Percentiles rank a stretch among this genome's conserved stretches.
These are phyloP conservation scores for Cymodocea nodosa DNA, from an alignment of 116 monocot genomes.

Conservation along the genomic window DNA sequence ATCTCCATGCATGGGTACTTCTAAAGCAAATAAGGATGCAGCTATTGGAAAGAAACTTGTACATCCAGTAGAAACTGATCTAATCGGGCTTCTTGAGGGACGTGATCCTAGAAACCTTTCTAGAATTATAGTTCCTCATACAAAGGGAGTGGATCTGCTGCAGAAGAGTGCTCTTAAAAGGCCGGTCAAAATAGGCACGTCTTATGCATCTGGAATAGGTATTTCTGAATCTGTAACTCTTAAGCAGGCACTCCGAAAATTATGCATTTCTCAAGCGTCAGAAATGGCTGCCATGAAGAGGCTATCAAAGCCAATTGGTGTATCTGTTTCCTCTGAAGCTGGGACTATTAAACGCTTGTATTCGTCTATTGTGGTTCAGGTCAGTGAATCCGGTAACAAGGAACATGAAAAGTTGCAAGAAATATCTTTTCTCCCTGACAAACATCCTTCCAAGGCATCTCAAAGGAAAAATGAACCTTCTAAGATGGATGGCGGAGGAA, in stretches of 20 bases:
- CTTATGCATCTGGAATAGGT: constrained; percentile 36
- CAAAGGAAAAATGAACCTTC: constrained; percentile 12
- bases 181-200: constrained; percentile 16
- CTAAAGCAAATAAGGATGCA: constrained; percentile 1
- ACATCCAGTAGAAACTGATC: constrained; percentile 24
- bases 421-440: constrained; percentile 44
- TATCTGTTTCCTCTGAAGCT: constrained; percentile 42
- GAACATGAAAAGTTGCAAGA: constrained; percentile 28
- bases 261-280: constrained; percentile 87
- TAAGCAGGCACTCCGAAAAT: constrained; percentile 72
- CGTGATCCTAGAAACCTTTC: constrained; percentile 30
- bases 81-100: constrained; percentile 27
- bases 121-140: constrained; percentile 11
- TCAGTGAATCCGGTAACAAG: constrained; percentile 19
- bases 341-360: constrained; percentile 52
- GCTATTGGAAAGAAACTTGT: constrained; percentile 2
- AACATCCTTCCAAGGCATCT: constrained; percentile 11
- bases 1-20: not conserved
- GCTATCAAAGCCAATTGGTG: constrained; percentile 34
- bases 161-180: constrained; percentile 34
- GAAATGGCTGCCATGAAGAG: constrained; percentile 85
- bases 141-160: constrained; percentile 10
- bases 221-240: constrained; percentile 59
- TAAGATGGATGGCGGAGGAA: constrained; percentile 5
- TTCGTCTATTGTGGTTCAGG: constrained; percentile 44